phyloP scores from a whole-genome alignment of 2,329 filamentous ascomycete species.

The Nothophoma quercina region DNA sequence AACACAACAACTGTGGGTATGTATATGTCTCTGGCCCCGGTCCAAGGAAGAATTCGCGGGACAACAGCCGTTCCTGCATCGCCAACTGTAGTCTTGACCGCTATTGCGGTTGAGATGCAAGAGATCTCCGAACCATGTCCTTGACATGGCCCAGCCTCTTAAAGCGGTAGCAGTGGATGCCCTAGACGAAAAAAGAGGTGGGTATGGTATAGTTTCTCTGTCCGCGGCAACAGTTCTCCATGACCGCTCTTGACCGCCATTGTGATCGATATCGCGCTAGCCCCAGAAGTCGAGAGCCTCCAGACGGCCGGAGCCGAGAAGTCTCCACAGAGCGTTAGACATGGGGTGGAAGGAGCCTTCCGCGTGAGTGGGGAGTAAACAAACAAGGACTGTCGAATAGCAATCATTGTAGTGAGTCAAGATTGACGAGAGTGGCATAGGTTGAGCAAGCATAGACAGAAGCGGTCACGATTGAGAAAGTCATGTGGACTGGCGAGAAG shows the following conservation, averaged over 20 bases:
- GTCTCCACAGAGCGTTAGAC: neutral
- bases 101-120: neutral
- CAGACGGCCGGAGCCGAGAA: slow-evolving; percentile 1
- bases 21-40: too few species aligned
- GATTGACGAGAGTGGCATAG: neutral
- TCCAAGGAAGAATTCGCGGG: too few species aligned
- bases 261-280: slow-evolving; percentile 6
- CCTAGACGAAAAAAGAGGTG: too few species aligned
- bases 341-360: slow-evolving; percentile 5
- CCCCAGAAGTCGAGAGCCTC: neutral
- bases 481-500: neutral
- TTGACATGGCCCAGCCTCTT: too few species aligned
- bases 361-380: slow-evolving; percentile 10
- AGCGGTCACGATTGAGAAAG: slow-evolving; percentile 6
- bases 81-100: neutral
- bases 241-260: slow-evolving; percentile 17
- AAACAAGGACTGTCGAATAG: slow-evolving; percentile 1
- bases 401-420: too few species aligned
- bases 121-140: too few species aligned
- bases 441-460: neutral
- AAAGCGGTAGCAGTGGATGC: too few species aligned
- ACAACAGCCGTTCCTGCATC: too few species aligned
- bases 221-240: too few species aligned
- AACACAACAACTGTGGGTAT: too few species aligned
- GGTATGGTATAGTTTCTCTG: too few species aligned